Base-by-base conservation (phyloP, 805 yeast genomes). In the Maudiozyma barnettii region DNA sequence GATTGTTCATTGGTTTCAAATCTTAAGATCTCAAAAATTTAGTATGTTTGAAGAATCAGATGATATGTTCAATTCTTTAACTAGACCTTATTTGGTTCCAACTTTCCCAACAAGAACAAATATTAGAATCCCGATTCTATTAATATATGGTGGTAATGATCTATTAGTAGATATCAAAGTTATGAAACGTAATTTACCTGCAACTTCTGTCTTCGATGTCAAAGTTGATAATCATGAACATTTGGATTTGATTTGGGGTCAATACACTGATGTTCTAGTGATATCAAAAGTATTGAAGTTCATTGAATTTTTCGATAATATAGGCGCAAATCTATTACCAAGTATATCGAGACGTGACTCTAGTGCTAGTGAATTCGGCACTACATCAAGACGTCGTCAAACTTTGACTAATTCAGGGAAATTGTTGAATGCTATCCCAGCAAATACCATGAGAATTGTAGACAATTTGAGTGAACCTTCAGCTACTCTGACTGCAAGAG, bases 1-100 rank as follows among this genome's bases (percentile, higher is more conserved):
- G 9, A 89, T 88, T 41, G 97, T 89, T n/a, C 96, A 88, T 65
- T 88, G 96, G 96, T 87, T 88, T 58, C 96, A 88, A 66, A 90
- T 91, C 45, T 85, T 91, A 51, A 73, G 82, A 45, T 73, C 84
- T 6, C 78, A 77, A 41, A 74, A 77, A 43, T 90, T 91, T 64
- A 96, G 90, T 64, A 84, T 93, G 95, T 91, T 80, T 65, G 93
- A 85, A 58, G 95, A 87, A 52, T 61, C 63, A 22, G 65, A 63
- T 29, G 64, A 67, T n/a, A 51, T 68, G 37, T 63, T 70, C n/a
- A 65, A 64, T 40, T 56, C 70, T 2, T 48, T 68, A 31, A 58
- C 68, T 14, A 63, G 59, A 44, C 66, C 71, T 14, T 65, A 66
- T 50, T 63, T 61, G 50, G 58, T 58, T 13, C 61, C 70, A 12